Percentiles rank a stretch among this genome's conserved stretches.
Conservation (phyloP, 2,329 filamentous ascomycete genomes). For the Juglanconis oblonga region DNA sequence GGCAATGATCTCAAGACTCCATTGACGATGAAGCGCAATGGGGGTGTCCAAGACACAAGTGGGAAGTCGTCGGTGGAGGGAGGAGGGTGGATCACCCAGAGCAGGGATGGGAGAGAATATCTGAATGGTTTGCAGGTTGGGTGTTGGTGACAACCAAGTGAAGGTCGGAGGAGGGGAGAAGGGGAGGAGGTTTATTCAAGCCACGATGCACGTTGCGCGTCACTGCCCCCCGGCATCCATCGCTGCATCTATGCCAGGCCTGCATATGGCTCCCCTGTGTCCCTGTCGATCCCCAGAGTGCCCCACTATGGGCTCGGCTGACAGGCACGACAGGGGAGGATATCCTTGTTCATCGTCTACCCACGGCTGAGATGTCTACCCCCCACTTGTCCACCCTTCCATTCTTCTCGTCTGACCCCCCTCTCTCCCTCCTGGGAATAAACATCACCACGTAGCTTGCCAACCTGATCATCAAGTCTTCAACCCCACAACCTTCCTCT, state of each 20-base stretch:
- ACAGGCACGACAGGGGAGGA: no score
- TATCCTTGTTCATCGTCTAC: no score
- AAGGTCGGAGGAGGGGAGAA: background rate
- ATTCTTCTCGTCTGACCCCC: no score
- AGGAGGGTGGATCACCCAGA: background rate
- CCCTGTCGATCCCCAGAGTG: no score
- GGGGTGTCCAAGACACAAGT: background rate
- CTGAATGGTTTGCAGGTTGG: background rate
- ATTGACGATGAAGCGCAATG: background rate
- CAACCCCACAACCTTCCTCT: no score
- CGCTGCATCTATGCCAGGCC: background rate
- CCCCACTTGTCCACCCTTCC: no score
- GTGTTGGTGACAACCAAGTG: background rate
- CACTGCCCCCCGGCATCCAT: background rate
- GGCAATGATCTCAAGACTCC: background rate
- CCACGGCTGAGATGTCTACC: no score
- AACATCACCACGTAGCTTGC: no score
- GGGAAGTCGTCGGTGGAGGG: background rate
- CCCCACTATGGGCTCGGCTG: no score
- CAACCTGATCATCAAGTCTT: no score
- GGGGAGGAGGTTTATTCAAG: background rate
- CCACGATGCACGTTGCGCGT: slow-evolving; percentile 12
- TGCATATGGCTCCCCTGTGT: no score
- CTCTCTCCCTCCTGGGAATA: no score
- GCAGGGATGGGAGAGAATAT: background rate